Evolutionary conservation across 805 yeast species (phyloP).

Genomic region (Wickerhamiella galacta): DNA sequence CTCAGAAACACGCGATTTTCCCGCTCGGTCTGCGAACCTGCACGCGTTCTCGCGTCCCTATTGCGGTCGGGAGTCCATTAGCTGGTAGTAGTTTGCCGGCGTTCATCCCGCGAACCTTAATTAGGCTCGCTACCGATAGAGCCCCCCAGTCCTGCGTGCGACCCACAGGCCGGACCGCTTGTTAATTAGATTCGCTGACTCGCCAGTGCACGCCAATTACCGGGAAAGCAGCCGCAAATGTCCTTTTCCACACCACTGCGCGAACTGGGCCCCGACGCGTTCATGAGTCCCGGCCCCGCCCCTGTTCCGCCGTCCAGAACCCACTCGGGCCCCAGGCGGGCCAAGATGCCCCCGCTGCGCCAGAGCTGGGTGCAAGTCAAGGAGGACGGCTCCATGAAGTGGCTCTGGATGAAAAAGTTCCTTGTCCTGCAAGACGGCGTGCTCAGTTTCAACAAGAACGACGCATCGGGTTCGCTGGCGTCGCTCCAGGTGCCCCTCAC

Average conservation of each 20-base stretch:
- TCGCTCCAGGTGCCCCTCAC: slow-evolving; percentile 32
- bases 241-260: slow-evolving; percentile 9
- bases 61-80: too few relatives aligned
- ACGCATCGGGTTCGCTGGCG: slow-evolving; percentile 18
- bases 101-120: too few relatives aligned
- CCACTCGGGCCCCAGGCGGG: slow-evolving; percentile 2
- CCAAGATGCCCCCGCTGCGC: slow-evolving; percentile 14
- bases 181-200: too few relatives aligned
- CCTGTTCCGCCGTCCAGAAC: slow-evolving; percentile 9
- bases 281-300: slow-evolving; percentile 15
- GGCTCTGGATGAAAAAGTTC: slow-evolving; percentile 84
- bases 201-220: too few relatives aligned
- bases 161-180: too few relatives aligned
- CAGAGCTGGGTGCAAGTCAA: slow-evolving; percentile 84
- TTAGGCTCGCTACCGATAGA: too few relatives aligned
- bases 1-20: too few relatives aligned
- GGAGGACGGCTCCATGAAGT: slow-evolving; percentile 72
- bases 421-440: slow-evolving; percentile 62
- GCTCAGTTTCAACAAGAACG: slow-evolving; percentile 59
- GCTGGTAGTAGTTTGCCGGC: too few relatives aligned
- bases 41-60: too few relatives aligned
- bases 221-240: too few relatives aligned
- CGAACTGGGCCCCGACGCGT: slow-evolving; percentile 13
- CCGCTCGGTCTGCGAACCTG: too few relatives aligned
- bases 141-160: too few relatives aligned